Conservation (phyloP, 169 alveolate genomes). For the Perkinsus olseni region DNA sequence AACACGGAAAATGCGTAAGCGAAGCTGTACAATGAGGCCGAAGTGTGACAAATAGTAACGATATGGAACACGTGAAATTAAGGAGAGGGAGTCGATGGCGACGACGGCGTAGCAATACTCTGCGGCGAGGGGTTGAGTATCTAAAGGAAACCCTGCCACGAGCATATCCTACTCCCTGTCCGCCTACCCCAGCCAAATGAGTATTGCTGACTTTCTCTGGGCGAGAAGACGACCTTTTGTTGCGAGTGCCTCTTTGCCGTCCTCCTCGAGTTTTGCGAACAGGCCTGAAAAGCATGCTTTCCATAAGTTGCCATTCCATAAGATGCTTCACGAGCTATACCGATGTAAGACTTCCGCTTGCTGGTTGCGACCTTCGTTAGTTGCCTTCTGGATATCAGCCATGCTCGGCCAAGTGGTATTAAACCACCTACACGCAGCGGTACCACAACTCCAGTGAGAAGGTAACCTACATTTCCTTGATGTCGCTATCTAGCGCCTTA, state of each 20-base stretch:
- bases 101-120: neutral
- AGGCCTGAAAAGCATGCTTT: neutral
- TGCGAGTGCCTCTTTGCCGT: neutral
- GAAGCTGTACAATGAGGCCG: neutral
- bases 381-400: neutral
- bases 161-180: neutral
- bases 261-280: neutral
- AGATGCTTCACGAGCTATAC: neutral
- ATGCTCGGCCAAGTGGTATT: neutral
- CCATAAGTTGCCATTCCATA: neutral
- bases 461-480: neutral
- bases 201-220: neutral
- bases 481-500: neutral
- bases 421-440: neutral
- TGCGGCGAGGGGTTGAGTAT: neutral
- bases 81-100: neutral
- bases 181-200: neutral
- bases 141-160: neutral
- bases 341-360: neutral
- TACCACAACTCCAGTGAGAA: neutral
- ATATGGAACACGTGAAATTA: neutral
- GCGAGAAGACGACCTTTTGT: neutral
- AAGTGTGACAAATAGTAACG: neutral
- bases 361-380: neutral
- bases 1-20: neutral